Base-by-base conservation (phyloP, 1,284 basidiomycete genomes). In the Porogramme epimiltina region DNA sequence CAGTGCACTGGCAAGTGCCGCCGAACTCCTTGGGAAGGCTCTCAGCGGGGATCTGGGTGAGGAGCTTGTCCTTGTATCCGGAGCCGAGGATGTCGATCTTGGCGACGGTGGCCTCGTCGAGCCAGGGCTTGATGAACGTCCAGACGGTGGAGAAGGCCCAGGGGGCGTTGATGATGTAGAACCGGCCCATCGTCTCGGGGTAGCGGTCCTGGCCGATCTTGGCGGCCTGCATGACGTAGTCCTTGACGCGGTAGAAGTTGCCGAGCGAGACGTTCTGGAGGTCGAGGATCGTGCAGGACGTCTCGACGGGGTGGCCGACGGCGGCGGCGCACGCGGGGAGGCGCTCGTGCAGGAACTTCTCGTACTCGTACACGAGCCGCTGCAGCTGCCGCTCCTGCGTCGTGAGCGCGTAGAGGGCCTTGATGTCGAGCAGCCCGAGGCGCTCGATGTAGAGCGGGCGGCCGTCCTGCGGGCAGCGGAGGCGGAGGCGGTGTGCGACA, bases 211-310 rank as follows among this genome's bases (percentile, higher is more conserved):
- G 95, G 6, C 93, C 92, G 70, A 98, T 90, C 40, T 76, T 72
- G 3, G 89, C 80, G 0, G 95, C 92, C 34, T 85, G 74, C 59
- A 80, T 82, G 41, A 99, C 89, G 76, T 96, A 98, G 73, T 91
- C 87, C 73, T 94, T 95, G 73, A 97, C 95, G 68, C 84, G 85
- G 75, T 89, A 95, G 71, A 98, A 99, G 67, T 85, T 87, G 55
- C 81, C 76, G 60, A 98, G 70, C 24, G 89, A 86, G 49, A 97
- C 94, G 67, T 84, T 83, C 54, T 87, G 73, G 55, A 99, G 83
- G 71, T 99, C 96, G 73, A 99, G 84, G 77, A 99, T 96, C 53
- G 96, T 98, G 84, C 95, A 98, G 52, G 87, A 93, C n/a, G 95
- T 98, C 75, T 98, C 95, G 69, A 99, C 88, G 52, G 93, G 87